phyloP scores from a whole-genome alignment of 208 protist species.

The Hexamita inflata region DNA sequence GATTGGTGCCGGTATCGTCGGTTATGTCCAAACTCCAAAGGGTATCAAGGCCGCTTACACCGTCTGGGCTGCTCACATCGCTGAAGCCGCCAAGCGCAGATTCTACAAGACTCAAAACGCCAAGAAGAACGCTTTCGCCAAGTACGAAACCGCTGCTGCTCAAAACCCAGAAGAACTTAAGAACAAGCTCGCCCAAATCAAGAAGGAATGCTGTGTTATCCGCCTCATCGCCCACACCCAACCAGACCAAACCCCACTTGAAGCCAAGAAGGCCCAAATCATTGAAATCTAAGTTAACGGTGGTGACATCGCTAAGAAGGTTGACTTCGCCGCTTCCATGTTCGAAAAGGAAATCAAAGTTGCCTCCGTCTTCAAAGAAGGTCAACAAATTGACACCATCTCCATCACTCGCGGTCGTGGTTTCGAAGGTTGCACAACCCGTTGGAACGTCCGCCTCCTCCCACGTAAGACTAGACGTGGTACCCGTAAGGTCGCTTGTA shows the following conservation, averaged over 20 bases:
- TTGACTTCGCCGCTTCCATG: slow-evolving; percentile 69
- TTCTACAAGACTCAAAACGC: slow-evolving; percentile 94
- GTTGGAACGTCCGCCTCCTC: slow-evolving; percentile 83
- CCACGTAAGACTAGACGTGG: slow-evolving; percentile 94
- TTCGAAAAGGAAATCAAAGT: slow-evolving; percentile 88
- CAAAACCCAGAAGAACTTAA: slow-evolving; percentile 60
- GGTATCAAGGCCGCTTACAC: slow-evolving; percentile 86
- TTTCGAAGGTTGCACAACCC: slow-evolving; percentile 84
- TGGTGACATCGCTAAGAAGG: slow-evolving; percentile 77
- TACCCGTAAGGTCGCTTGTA: slow-evolving; percentile 96
- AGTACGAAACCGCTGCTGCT: slow-evolving; percentile 58
- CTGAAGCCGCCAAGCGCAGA: slow-evolving; percentile 71
- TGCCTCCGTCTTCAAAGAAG: slow-evolving; percentile 45
- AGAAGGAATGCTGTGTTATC: slow-evolving; percentile 80
- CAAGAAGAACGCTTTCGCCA: slow-evolving; percentile 88
- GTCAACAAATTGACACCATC: slow-evolving; percentile 36
- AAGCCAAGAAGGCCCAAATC: slow-evolving; percentile 92
- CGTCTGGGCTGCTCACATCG: slow-evolving; percentile 88
- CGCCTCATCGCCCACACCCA: slow-evolving; percentile 94
- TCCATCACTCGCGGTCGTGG: slow-evolving; percentile 63
- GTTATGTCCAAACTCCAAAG: slow-evolving; percentile 81
- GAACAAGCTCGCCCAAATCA: slow-evolving; percentile 67
- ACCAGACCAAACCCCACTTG: slow-evolving; percentile 65
- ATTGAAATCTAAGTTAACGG: slow-evolving; percentile 98
- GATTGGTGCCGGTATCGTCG: slow-evolving; percentile 88